A percentile compares a stretch with the other conserved stretches of the same genome.
These are phyloP conservation scores for Meira miltonrushii DNA, from an alignment of 1,284 basidiomycete species.

Conservation along the genomic window DNA sequence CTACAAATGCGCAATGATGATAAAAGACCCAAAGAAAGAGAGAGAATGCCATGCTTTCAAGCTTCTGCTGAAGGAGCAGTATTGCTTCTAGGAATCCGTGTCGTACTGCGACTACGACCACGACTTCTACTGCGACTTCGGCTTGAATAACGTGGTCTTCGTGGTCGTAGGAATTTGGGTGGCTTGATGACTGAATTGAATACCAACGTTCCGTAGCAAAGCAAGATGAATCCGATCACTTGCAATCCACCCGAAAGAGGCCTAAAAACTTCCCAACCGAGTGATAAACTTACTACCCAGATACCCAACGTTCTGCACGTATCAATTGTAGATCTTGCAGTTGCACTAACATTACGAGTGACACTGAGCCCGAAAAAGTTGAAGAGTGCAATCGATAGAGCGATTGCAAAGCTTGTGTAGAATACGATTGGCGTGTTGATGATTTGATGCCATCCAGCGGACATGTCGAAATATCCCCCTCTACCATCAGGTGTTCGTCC, in stretches of 20 bases:
- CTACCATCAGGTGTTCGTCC: slow-evolving; percentile 57
- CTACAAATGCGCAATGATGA: not conserved
- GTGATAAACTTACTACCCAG: slow-evolving; percentile 53
- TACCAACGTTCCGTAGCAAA: slow-evolving; percentile 66
- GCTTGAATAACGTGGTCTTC: not conserved
- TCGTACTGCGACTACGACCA: not conserved
- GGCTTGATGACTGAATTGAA: slow-evolving; percentile 48
- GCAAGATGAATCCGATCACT: slow-evolving; percentile 76
- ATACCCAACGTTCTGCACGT: slow-evolving; percentile 92
- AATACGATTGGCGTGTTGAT: slow-evolving; percentile 71
- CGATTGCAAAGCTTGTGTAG: slow-evolving; percentile 65
- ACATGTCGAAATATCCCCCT: slow-evolving; percentile 84
- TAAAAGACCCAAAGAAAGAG: not conserved
- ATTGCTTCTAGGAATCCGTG: not conserved
- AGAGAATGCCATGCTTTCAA: not conserved
- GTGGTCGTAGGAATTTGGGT: slow-evolving; percentile 19
- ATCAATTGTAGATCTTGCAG: slow-evolving; percentile 66
- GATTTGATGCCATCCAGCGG: slow-evolving; percentile 84
- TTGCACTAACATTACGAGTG: slow-evolving; percentile 59
- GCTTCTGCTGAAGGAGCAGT: not conserved
- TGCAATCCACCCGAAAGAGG: slow-evolving; percentile 81
- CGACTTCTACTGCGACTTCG: slow-evolving; percentile 1
- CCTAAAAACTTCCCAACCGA: slow-evolving; percentile 83
- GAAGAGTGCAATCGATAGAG: slow-evolving; percentile 72
- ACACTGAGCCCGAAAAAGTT: slow-evolving; percentile 93